phyloP scores from a whole-genome alignment of 345 rosid species.

The Sisymbrium altissimum region DNA sequence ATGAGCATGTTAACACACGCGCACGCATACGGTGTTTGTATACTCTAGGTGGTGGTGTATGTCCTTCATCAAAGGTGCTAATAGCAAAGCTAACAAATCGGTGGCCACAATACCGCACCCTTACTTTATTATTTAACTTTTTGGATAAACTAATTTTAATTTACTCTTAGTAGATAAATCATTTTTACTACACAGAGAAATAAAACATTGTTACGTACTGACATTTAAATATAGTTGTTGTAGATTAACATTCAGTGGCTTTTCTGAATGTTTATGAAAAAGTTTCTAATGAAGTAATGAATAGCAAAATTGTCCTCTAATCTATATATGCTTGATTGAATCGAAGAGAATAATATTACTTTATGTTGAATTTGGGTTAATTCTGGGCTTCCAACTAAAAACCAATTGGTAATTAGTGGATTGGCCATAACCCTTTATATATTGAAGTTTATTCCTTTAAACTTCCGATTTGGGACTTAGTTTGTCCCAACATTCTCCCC shows the following conservation, averaged over 20 bases:
- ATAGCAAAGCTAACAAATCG: neutral
- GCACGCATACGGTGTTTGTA: neutral
- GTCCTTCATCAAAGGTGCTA: neutral
- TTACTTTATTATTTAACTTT: neutral
- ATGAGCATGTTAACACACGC: neutral
- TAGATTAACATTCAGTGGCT: neutral
- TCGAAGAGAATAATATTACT: neutral
- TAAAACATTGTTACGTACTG: neutral
- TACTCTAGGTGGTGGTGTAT: neutral
- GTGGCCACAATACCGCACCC: neutral
- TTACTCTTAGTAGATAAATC: neutral
- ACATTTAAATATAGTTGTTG: neutral
- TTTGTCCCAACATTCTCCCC: too few relatives aligned
- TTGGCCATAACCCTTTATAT: too few relatives aligned
- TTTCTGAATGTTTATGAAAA: neutral
- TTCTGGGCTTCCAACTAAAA: too few relatives aligned
- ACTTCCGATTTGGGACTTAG: too few relatives aligned
- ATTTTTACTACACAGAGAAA: neutral
- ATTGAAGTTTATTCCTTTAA: too few relatives aligned
- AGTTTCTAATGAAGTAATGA: too few relatives aligned
- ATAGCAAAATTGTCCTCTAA: too few relatives aligned
- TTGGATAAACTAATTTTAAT: neutral
- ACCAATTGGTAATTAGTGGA: too few relatives aligned
- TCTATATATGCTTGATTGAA: neutral
- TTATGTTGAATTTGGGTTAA: too few relatives aligned